Percentiles rank a stretch among this genome's conserved stretches.
Conservation (phyloP, 2,329 filamentous ascomycete genomes). For the Pyrenophora graminea region DNA sequence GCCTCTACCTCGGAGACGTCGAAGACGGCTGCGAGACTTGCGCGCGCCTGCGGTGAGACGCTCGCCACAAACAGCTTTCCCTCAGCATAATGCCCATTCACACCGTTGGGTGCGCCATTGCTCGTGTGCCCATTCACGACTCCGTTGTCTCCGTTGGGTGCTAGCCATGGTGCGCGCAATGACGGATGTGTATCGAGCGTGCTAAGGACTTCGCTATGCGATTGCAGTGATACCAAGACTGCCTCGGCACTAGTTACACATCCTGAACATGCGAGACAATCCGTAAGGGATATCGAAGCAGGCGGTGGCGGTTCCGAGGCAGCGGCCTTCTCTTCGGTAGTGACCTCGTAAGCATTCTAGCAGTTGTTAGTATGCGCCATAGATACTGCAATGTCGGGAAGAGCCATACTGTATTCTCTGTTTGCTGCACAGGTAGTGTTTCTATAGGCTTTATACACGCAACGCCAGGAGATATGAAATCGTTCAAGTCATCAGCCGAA, state of each 20-base stretch:
- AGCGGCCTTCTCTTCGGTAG: slow-evolving; percentile 79
- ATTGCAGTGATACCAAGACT: slow-evolving; percentile 92
- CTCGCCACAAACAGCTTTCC: slow-evolving; percentile 86
- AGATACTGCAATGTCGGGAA: slow-evolving; percentile 9
- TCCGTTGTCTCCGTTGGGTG: slow-evolving; percentile 33
- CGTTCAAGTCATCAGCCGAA: slow-evolving; percentile 94
- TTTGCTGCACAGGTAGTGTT: slow-evolving; percentile 70
- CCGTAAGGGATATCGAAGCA: slow-evolving; percentile 92
- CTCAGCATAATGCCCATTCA: slow-evolving; percentile 40
- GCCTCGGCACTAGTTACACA: slow-evolving; percentile 98
- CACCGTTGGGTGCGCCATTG: too few species aligned
- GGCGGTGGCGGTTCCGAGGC: slow-evolving; percentile 65
- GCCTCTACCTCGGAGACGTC: slow-evolving; percentile 74
- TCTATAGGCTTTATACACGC: slow-evolving; percentile 98
- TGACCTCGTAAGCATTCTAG: slow-evolving; percentile 77
- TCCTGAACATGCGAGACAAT: slow-evolving; percentile 95
- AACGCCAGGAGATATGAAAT: slow-evolving; percentile 97
- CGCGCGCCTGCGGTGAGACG: slow-evolving; percentile 87
- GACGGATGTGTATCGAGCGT: slow-evolving; percentile 70
- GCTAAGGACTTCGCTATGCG: slow-evolving; percentile 85
- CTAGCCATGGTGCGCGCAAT: slow-evolving; percentile 44
- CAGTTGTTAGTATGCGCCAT: slow-evolving; percentile 32
- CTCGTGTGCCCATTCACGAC: too few species aligned
- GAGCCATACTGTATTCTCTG: slow-evolving; percentile 50
- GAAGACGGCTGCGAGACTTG: slow-evolving; percentile 84